phyloP scores from a whole-genome alignment of 108 stramenopile species.

The Hondaea fermentalgiana region DNA sequence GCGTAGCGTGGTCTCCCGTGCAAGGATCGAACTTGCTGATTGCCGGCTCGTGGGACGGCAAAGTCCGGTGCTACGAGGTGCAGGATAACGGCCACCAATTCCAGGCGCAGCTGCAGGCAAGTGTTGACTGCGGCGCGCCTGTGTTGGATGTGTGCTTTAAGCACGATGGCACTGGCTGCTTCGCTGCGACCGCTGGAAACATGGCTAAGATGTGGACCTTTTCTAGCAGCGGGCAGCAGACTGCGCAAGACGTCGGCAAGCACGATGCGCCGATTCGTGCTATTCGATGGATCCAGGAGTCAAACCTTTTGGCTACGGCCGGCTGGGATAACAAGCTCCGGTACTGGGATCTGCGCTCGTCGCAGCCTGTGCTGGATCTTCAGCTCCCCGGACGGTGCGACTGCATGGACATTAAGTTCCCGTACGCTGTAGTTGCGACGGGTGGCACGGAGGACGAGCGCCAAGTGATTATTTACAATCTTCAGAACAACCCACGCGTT shows the following conservation, averaged over 20 bases:
- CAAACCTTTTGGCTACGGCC: conserved; percentile 66
- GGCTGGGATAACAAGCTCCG: conserved; percentile 65
- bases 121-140: neutral
- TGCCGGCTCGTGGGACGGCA: neutral
- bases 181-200: neutral
- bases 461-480: conserved; percentile 68
- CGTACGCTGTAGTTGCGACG: conserved; percentile 68
- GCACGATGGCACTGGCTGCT: neutral
- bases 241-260: conserved; percentile 68
- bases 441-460: conserved; percentile 46
- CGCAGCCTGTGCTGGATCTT: conserved; percentile 61
- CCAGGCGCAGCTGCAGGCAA: neutral
- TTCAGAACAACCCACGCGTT: conserved; percentile 36
- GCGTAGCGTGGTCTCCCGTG: neutral
- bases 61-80: neutral
- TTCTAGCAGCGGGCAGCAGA: conserved; percentile 40
- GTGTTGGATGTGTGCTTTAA: neutral
- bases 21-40: neutral
- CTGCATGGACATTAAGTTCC: conserved; percentile 68
- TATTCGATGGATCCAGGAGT: conserved; percentile 54
- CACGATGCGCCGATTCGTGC: conserved; percentile 70
- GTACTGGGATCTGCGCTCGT: conserved; percentile 76
- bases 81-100: neutral
- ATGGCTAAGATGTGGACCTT: neutral
- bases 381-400: conserved; percentile 73